Percentiles rank a stretch among this genome's conserved stretches.
These are phyloP conservation scores for Wallemia ichthyophaga DNA, from an alignment of 1,284 basidiomycete species.

Conservation along the genomic window DNA sequence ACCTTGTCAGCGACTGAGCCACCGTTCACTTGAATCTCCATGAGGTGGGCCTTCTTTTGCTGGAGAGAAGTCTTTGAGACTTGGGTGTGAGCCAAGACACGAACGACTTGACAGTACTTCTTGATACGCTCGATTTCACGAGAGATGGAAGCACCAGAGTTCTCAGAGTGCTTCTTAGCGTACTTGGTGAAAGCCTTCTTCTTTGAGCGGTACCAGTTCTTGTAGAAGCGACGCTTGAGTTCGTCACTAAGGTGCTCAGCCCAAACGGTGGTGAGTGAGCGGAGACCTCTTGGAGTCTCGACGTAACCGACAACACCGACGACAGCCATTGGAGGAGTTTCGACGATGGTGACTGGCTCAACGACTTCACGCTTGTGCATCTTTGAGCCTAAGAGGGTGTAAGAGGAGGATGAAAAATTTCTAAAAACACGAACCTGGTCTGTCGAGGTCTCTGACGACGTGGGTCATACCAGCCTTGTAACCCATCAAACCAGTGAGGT, in stretches of 20 bases:
- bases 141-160: constrained; percentile 63
- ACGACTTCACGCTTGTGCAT: constrained; percentile 99
- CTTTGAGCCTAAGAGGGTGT: constrained; percentile 23
- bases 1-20: constrained; percentile 93
- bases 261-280: constrained; percentile 40
- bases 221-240: constrained; percentile 48
- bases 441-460: constrained; percentile 94
- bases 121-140: constrained; percentile 98
- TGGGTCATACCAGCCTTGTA: constrained; percentile 99
- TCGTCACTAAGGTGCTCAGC: constrained; percentile 40
- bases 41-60: constrained; percentile 99
- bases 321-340: constrained; percentile 89
- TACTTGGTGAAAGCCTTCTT: constrained; percentile 65
- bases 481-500: constrained; percentile 92
- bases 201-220: constrained; percentile 99
- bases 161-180: constrained; percentile 97
- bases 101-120: constrained; percentile 99
- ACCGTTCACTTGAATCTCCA: constrained; percentile 99
- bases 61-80: constrained; percentile 88
- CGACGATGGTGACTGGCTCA: constrained; percentile 83
- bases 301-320: constrained; percentile 99
- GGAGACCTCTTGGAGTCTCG: constrained; percentile 95
- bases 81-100: constrained; percentile 95
- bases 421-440: constrained; percentile 63
- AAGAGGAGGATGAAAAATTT: not conserved